These are phyloP conservation scores for Daedalea quercina DNA, from an alignment of 768 basidiomycete species.

Conservation along the genomic window DNA sequence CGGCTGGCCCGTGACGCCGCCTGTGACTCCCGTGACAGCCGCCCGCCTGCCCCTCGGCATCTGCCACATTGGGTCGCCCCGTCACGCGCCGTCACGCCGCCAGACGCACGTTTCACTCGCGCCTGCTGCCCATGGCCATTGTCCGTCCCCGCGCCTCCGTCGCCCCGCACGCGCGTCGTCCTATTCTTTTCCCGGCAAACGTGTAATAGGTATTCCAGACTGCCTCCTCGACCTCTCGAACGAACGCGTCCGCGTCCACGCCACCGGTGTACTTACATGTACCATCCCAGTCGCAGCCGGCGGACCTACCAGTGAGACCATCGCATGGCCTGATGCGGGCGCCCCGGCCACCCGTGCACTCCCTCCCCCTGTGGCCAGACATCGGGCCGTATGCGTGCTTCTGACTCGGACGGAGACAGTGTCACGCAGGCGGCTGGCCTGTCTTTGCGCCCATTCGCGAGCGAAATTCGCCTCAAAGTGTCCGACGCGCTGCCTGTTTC, in stretches of 20 bases:
- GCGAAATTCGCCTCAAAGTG: not conserved
- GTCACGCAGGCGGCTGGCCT: too few species aligned
- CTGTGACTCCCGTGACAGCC: slow-evolving; percentile 1
- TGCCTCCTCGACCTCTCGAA: not conserved
- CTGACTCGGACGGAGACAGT: too few species aligned
- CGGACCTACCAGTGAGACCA: not conserved
- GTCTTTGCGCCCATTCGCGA: too few species aligned
- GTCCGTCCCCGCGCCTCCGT: not conserved
- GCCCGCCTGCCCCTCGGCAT: not conserved
- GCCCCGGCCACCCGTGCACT: too few species aligned
- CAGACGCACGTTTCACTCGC: not conserved
- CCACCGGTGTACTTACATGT: not conserved
- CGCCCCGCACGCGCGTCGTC: not conserved
- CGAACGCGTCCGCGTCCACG: too few species aligned
- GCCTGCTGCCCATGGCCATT: not conserved
- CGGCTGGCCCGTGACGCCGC: not conserved
- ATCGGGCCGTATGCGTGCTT: too few species aligned
- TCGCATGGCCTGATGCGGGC: too few species aligned
- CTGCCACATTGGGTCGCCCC: not conserved
- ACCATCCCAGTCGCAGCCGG: not conserved
- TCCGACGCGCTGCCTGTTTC: not conserved
- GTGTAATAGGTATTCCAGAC: slow-evolving; percentile 3
- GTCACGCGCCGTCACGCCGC: not conserved
- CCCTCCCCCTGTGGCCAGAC: too few species aligned
- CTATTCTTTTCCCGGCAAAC: not conserved